phyloP scores from a whole-genome alignment of 2,329 filamentous ascomycete species.

The Chaetothyriales sp. region DNA sequence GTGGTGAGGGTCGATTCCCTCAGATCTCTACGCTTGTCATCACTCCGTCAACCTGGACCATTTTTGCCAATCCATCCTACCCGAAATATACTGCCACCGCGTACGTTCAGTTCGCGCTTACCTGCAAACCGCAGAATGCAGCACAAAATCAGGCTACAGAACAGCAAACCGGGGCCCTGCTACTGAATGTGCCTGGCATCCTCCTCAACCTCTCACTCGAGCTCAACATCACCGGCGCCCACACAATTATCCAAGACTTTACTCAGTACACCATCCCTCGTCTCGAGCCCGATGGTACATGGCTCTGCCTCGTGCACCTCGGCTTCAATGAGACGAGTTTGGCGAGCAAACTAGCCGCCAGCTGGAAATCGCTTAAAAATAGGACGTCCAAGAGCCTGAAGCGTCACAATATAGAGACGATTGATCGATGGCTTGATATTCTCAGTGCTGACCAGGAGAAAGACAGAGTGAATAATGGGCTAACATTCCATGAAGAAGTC shows the following conservation, averaged over 20 bases:
- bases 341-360: conserved; percentile 7
- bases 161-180: not conserved
- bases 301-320: conserved; percentile 19
- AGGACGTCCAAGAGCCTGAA: conserved; percentile 1
- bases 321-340: conserved; percentile 8
- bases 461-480: not conserved
- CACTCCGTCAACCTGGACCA: conserved; percentile 6
- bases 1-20: not conserved
- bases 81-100: conserved; percentile 5
- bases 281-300: conserved; percentile 23
- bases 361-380: conserved; percentile 1
- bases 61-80: conserved; percentile 1
- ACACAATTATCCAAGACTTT: conserved; percentile 17
- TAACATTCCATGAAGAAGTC: not conserved
- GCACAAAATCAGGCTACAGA: not conserved
- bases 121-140: conserved; percentile 5
- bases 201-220: conserved; percentile 18
- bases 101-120: conserved; percentile 9
- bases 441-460: conserved; percentile 9
- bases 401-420: conserved; percentile 5
- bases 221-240: conserved; percentile 13
- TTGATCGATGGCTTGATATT: conserved; percentile 11
- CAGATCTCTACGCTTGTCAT: conserved; percentile 5
- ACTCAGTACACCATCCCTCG: conserved; percentile 8
- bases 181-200: conserved; percentile 16